phyloP scores from a whole-genome alignment of 495 filamentous ascomycete species.

The Podospora pseudocomata region DNA sequence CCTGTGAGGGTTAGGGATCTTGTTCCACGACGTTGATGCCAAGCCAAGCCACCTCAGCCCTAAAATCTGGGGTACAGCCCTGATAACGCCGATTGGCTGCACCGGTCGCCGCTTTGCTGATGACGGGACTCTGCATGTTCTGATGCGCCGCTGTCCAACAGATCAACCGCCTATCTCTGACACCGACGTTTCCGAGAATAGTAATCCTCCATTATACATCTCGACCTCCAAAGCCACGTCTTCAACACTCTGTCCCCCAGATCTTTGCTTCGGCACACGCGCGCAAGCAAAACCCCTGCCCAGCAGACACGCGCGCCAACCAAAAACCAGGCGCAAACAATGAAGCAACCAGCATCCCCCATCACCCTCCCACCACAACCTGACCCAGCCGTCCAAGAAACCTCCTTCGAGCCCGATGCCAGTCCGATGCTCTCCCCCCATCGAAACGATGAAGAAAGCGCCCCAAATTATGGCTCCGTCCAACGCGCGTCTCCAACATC shows the following conservation, averaged over 20 bases:
- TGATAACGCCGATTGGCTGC: neutral
- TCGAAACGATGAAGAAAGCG: neutral
- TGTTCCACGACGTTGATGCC: neutral
- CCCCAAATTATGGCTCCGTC: conserved; percentile 3
- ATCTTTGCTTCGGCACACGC: neutral
- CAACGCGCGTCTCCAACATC: neutral
- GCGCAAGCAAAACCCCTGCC: neutral
- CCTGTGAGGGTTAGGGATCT: neutral
- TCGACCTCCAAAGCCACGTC: neutral
- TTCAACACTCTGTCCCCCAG: neutral
- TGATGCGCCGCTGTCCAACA: neutral
- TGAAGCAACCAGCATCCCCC: neutral
- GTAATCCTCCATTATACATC: neutral
- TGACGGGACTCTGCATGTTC: neutral
- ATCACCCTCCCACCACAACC: conserved; percentile 14
- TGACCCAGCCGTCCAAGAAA: conserved; percentile 21
- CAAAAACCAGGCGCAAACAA: neutral
- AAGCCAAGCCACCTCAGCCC: neutral
- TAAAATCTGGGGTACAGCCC: neutral
- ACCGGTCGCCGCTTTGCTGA: neutral
- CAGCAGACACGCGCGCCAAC: neutral
- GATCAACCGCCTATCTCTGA: neutral
- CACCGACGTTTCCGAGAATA: neutral
- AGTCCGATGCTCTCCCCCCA: conserved; percentile 5
- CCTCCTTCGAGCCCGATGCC: conserved; percentile 18